phyloP scores from a whole-genome alignment of 1,139 yeast species.

The Nakaseomyces sp. region DNA sequence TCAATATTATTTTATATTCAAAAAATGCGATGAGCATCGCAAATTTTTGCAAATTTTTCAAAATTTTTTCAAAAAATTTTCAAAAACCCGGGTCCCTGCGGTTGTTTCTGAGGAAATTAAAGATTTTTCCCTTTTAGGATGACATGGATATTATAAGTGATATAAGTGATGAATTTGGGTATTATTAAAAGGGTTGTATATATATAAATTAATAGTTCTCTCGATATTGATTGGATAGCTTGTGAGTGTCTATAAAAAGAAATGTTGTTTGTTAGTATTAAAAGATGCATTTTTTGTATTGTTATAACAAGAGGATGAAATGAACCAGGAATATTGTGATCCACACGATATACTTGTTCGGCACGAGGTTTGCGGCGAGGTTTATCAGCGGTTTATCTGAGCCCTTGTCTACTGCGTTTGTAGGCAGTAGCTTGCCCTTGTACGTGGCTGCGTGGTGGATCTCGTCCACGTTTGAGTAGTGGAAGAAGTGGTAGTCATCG shows the following conservation, averaged over 20 bases:
- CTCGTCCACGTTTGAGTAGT: conserved; percentile 4
- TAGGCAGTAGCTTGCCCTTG: conserved; percentile 1
- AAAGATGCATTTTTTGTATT: too few species aligned
- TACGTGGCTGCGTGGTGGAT: conserved; percentile 4
- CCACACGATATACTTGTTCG: not conserved
- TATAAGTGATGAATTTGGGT: too few species aligned
- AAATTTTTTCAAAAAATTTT: not conserved
- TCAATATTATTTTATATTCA: not conserved
- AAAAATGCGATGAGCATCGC: conserved; percentile 3
- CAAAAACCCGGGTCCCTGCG: too few species aligned
- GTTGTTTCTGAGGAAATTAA: too few species aligned
- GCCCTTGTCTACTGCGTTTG: not conserved
- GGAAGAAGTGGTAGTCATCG: conserved; percentile 5
- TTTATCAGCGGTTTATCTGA: conserved; percentile 2
- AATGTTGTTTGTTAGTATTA: too few species aligned
- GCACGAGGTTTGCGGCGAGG: not conserved
- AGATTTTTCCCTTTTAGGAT: too few species aligned
- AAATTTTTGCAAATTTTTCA: conserved; percentile 1
- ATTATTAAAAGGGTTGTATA: too few species aligned
- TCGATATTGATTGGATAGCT: too few species aligned
- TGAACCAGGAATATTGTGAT: not conserved
- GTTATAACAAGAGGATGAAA: not conserved
- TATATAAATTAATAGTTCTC: too few species aligned
- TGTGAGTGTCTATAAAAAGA: too few species aligned
- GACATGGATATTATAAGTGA: too few species aligned